phyloP scores from a whole-genome alignment of 768 basidiomycete genomes.

The Neoboletus subvelutipes region DNA sequence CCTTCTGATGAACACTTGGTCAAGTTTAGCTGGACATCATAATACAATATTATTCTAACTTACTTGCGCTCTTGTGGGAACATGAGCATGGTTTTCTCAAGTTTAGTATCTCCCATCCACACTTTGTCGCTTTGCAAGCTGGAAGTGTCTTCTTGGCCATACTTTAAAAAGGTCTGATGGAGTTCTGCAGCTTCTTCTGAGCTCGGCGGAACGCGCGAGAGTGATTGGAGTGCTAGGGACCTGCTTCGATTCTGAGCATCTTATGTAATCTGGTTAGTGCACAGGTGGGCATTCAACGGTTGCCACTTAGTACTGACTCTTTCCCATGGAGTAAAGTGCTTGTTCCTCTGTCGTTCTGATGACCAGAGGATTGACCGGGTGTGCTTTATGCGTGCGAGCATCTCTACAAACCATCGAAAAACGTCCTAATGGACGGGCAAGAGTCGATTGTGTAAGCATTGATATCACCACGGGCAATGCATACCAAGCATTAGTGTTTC shows the following conservation, averaged over 20 bases:
- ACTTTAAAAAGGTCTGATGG: slow-evolving; percentile 66
- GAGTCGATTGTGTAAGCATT: not conserved
- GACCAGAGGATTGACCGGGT: slow-evolving; percentile 60
- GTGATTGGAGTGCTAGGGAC: slow-evolving; percentile 52
- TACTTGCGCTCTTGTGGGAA: slow-evolving; percentile 86
- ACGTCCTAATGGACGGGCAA: slow-evolving; percentile 52
- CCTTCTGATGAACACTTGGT: slow-evolving; percentile 71
- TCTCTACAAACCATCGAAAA: slow-evolving; percentile 89
- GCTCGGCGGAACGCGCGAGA: slow-evolving; percentile 72
- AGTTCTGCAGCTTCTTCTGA: slow-evolving; percentile 66
- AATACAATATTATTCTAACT: slow-evolving; percentile 24
- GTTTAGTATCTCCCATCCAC: slow-evolving; percentile 71
- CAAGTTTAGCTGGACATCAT: not conserved
- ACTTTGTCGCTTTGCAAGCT: slow-evolving; percentile 45
- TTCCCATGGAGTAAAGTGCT: slow-evolving; percentile 61
- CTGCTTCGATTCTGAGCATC: slow-evolving; percentile 63
- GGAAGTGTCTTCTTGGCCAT: slow-evolving; percentile 44
- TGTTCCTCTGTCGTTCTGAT: slow-evolving; percentile 63
- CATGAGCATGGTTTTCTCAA: slow-evolving; percentile 74
- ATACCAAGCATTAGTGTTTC: slow-evolving; percentile 62
- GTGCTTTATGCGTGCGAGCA: slow-evolving; percentile 60
- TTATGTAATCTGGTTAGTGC: slow-evolving; percentile 26
- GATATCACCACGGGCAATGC: slow-evolving; percentile 25
- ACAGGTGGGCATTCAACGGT: not conserved
- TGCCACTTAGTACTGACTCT: slow-evolving; percentile 43